Base-by-base conservation (phyloP, 495 filamentous ascomycete genomes). In the Aspergillus carlsbadensis region DNA sequence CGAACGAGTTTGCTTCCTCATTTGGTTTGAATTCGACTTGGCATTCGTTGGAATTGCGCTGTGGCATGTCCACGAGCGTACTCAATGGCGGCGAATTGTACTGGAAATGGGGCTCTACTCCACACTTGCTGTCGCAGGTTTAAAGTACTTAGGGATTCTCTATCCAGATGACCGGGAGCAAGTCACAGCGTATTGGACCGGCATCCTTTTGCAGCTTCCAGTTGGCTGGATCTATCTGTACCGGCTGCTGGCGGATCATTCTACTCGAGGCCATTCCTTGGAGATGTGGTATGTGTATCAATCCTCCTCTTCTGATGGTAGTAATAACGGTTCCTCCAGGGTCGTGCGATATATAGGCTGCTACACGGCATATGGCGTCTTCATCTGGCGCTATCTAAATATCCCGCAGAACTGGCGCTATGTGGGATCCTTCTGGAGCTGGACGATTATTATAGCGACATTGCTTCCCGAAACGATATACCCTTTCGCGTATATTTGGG, bases 281-380 rank as follows among this genome's bases (percentile, higher is more conserved):
- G 57, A 61, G 45, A 56, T 57, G n/a, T 64, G 61, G 61, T 64
- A 56, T 2, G 57, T 59, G 10, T n/a, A n/a, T n/a, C n/a, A n/a
- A n/a, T n/a, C n/a, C n/a, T n/a, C n/a, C n/a, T n/a, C n/a, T n/a
- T n/a, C n/a, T n/a, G n/a, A n/a, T 37, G 13, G 31, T 7, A 31
- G 35, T 40, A 10, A 50, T 3, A 31, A 36, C 5, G 42, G 34
- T n/a, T 15, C 14, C 10, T 8, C 1, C 22, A 64, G 61, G 61
- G 13, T 64, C 4, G 57, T 51, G 6, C 54, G 54, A 7, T 64
- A 61, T 34, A n/a, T 61, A 18, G 61, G 61, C 44, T 64, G 61
- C 40, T 58, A 46, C 29, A 41, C 55, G n/a, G 61, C 61, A 1
- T 64, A 60, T 24, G 61, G 57, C 2, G 61, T 64, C 11, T 60